Base-by-base conservation (phyloP, 2,329 filamentous ascomycete genomes). In the Fusarium robinianum region DNA sequence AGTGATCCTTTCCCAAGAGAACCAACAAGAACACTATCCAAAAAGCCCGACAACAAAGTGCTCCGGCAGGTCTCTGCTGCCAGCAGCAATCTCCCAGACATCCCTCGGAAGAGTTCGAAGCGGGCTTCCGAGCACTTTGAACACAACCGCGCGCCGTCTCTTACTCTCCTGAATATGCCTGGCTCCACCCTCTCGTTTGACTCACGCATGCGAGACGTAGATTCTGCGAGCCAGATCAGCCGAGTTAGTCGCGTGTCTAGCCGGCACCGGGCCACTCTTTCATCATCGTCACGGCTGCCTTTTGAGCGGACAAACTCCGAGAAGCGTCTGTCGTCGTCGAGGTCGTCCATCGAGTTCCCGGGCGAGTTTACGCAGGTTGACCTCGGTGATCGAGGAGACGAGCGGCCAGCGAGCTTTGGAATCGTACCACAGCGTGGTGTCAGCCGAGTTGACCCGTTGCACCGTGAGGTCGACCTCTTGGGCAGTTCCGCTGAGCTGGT, bases 31-130 rank as follows among this genome's bases (percentile, higher is more conserved):
- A 44, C 50, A 8, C 8, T 62, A 23, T 48, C 57, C 3, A 62
- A 60, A 36, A 55, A 55, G 22, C 49, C 44, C 5, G 45, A 42
- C 9, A 54, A 55, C 15, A 49, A 42, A 6, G 39, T 44, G 29
- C 35, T 59, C 25, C 52, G 53, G 9, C 41, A 53, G 15, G 50
- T 57, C n/a, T n/a, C n/a, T 41, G 48, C 60, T 45, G 57, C 66
- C 36, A 55, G 72, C 52, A 35, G 68, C 41, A 61, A 69, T n/a
- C 58, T 75, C 4, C 82, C 83, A 0, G 72, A 77, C 6, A 78
- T 90, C 21, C 87, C 88, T 3, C 77, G 87, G 19, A 89, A 85
- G 68, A 90, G 85, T 63, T 90, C 87, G 1, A 83, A 83, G 62
- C 77, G 85, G 46, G 69, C 77, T 46, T 81, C 79, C 3, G 70